phyloP scores from a whole-genome alignment of 352 stramenopile species.

The Phytophthora citrophthora region DNA sequence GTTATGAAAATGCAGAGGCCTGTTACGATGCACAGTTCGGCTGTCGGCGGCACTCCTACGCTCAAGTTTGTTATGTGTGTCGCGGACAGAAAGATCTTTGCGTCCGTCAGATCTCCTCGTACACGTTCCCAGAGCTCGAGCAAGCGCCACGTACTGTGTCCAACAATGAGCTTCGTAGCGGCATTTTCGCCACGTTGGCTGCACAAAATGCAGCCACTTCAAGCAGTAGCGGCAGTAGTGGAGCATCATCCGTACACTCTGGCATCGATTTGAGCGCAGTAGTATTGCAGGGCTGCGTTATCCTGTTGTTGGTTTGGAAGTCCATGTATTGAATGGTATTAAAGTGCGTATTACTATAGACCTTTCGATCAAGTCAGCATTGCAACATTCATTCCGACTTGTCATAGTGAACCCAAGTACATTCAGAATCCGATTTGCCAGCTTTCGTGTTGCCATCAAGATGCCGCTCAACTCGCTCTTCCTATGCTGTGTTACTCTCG shows the following conservation, averaged over 20 bases:
- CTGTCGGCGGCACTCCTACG: conserved; percentile 63
- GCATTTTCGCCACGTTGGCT: conserved; percentile 26
- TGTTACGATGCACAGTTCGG: conserved; percentile 63
- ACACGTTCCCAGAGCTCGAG: conserved; percentile 53
- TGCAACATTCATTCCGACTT: conserved; percentile 1
- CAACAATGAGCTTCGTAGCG: conserved; percentile 44
- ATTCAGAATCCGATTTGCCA: conserved; percentile 20
- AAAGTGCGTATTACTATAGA: background rate
- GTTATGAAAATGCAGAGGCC: conserved; percentile 59
- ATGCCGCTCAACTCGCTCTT: background rate
- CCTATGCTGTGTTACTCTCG: conserved; percentile 1
- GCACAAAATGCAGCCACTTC: conserved; percentile 17
- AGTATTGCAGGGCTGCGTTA: conserved; percentile 4
- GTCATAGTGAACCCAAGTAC: background rate
- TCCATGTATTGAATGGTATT: conserved; percentile 7
- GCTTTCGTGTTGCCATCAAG: background rate
- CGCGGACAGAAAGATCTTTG: conserved; percentile 43
- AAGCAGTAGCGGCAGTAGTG: conserved; percentile 13
- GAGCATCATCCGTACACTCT: background rate
- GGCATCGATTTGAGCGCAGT: background rate
- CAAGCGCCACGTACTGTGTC: conserved; percentile 30
- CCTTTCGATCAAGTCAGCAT: conserved; percentile 17
- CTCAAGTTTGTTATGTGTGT: conserved; percentile 69
- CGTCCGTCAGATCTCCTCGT: conserved; percentile 39
- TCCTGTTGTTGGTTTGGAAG: conserved; percentile 10